Evolutionary conservation across 805 yeast genomes (phyloP), one percentile per base, ranked within the genome.

Genomic region (Candida ponderosae): DNA sequence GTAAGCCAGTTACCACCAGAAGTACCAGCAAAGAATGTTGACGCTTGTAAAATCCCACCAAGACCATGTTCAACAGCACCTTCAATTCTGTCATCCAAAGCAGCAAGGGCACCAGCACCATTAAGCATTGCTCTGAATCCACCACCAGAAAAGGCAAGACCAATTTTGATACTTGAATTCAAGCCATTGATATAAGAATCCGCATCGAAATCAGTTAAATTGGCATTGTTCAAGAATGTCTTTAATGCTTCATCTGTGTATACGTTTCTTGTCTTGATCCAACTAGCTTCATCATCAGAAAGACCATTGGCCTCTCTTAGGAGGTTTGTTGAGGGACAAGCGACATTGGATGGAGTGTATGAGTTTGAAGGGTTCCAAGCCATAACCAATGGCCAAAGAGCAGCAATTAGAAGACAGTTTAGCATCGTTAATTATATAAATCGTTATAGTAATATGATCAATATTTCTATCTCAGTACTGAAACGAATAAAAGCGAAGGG

Each of bases 81-180:
- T 3, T 49, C 59, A 5, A 89, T 80, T 52, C 93, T 66, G 50
- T 74, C 73, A 54, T 86, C 96, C 40, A 84, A 59, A 3, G 88
- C 95, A 5, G 88, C 65, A 21, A 86, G 57, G 55, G 79, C 79
- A 32, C 95, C 95, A 8, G 95, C 95, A 7, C 95, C 95, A 39
- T 68, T 59, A 31, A 86, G 59, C 93, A 87, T 84, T 29, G 96
- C 95, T 43, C 96, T 70, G 59, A 82, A 86, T n/a, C 95, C 95
- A 56, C 96, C 95, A 34, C 95, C 95, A 14, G 84, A 70, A 50
- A 77, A 80, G 6, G 89, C 78, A 6, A 72, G 45, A 15, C 76
- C 87, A 31, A 80, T 63, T 40, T 68, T 66, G 39, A 72, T n/a
- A n/a, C n/a, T n/a, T n/a, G n/a, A n/a, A 72, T 67, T 43, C 73